Base-by-base conservation (phyloP, 1,139 yeast genomes). In the Suhomyces maxii region DNA sequence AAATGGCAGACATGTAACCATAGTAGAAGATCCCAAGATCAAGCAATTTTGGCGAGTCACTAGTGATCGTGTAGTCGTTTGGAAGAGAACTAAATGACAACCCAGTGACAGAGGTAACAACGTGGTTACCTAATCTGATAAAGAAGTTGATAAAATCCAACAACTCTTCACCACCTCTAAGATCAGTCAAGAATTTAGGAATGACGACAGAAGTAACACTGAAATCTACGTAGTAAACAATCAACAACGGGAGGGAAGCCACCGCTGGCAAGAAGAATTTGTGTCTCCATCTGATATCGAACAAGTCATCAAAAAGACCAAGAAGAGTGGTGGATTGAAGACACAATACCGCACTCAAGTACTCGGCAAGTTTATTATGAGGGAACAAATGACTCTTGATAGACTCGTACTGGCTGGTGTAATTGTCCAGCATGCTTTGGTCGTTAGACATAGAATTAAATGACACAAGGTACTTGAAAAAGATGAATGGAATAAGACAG, bases 281-380 rank as follows among this genome's bases (percentile, higher is more conserved):
- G 69, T 93, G 96, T 62, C 99, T 77, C 99, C 99, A 93, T 55
- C 97, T 80, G 51, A 93, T 84, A 65, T 93, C 99, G 61, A 93
- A 93, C 57, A 93, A 73, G 67, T 93, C 99, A 64, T 93, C 99
- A 44, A 95, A 88, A 26, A 93, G 77, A 0, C 99, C 99, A 42
- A 93, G 73, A 44, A 95, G 70, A 13, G 90, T 79, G 64, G 95
- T 91, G 54, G 91, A 82, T 65, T 89, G 91, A 41, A 93, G 70
- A 51, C 96, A 89, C 50, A 93, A 69, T 10, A 91, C 73, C 2
- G 95, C 96, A 58, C 96, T 84, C 55, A 93, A 75, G 64, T 85
- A 93, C 53, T 89, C 95, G 0, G 96, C 86, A 48, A 93, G 74
- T 64, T 86, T 87, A 56, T 84, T 84, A 60, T 90, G 96, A 3